Conservation (phyloP, 306 rosid genomes). For the Malus domestica region ASM211411v1 NC_041797.1:31657501-31658000, state of each 20-base stretch:
- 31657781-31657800: background rate
- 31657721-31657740: background rate
- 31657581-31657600: background rate
- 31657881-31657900: no score
- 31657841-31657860: background rate
- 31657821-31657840: background rate
- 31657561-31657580: background rate
- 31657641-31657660: background rate
- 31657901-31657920: no score
- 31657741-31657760: background rate
- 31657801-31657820: background rate
- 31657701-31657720: background rate
- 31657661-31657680: background rate
- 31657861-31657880: no score
- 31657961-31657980: background rate
- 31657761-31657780: background rate
- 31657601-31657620: background rate
- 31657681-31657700: background rate
- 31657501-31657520: slow-evolving; percentile 89
- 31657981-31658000: background rate
- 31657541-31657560: slow-evolving; percentile 95
- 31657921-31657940: no score
- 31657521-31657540: slow-evolving; percentile 76
- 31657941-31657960: background rate
- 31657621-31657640: background rate